Evolutionary conservation across 768 basidiomycete genomes (phyloP).

Genomic region (Austroboletus eburneus): DNA sequence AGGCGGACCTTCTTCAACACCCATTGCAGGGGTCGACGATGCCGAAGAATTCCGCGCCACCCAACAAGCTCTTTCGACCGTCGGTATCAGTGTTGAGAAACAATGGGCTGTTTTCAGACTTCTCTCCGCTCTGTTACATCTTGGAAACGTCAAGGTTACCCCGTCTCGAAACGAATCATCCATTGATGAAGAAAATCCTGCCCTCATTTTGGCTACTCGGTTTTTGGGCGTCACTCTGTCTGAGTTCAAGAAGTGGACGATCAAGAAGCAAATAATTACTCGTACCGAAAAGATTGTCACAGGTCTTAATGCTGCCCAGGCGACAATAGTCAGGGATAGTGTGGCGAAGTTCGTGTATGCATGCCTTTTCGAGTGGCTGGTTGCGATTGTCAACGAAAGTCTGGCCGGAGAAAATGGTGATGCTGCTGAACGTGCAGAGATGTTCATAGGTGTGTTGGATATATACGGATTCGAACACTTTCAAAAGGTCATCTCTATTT

Average conservation of each 20-base stretch:
- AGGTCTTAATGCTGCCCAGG: conserved; percentile 78
- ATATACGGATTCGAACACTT: conserved; percentile 98
- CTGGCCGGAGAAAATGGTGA: conserved; percentile 93
- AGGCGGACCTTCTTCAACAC: conserved; percentile 82
- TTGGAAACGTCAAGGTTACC: conserved; percentile 95
- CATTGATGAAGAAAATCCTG: conserved; percentile 78
- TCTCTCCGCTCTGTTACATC: conserved; percentile 87
- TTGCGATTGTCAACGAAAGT: conserved; percentile 95
- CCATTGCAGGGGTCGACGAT: conserved; percentile 92
- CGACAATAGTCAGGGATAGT: conserved; percentile 90
- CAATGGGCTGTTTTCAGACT: conserved; percentile 98
- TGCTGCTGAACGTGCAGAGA: conserved; percentile 85
- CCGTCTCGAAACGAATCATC: conserved; percentile 76
- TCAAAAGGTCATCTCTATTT: conserved; percentile 63
- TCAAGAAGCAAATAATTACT: conserved; percentile 96
- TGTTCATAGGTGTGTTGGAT: conserved; percentile 99
- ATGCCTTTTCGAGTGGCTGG: conserved; percentile 98
- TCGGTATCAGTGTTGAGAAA: conserved; percentile 95
- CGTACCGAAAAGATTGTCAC: conserved; percentile 95
- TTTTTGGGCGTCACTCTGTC: conserved; percentile 85
- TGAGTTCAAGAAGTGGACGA: conserved; percentile 98
- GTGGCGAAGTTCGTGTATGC: conserved; percentile 99
- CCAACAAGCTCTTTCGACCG: conserved; percentile 92
- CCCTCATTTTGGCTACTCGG: conserved; percentile 75
- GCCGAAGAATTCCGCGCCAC: conserved; percentile 92